Conservation (phyloP, 441 rosid species). For the Arabidopsis hybrid region DNA sequence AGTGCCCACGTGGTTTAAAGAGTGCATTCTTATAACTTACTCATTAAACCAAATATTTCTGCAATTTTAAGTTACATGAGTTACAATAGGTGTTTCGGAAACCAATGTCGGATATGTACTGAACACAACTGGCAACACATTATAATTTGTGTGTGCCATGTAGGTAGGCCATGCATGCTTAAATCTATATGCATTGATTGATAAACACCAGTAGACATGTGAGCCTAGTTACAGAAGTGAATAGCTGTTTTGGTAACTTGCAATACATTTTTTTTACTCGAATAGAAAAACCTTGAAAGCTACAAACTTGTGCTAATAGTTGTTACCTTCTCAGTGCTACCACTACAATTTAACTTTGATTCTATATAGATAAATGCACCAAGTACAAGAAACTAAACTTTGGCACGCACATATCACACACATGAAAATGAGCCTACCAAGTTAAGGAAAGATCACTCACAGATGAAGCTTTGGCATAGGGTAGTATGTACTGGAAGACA, state of each 20-base stretch:
- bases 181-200: conserved; percentile 17
- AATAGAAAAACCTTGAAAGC: not conserved
- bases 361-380: conserved; percentile 12
- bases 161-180: conserved; percentile 30
- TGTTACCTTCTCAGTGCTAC: not conserved
- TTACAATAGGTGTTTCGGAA: conserved; percentile 13
- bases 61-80: conserved; percentile 19
- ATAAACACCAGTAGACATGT: conserved; percentile 32
- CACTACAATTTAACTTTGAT: conserved; percentile 11
- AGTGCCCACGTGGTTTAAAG: conserved; percentile 11
- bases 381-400: conserved; percentile 29
- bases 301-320: conserved; percentile 28
- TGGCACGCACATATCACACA: conserved; percentile 14
- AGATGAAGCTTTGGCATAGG: conserved; percentile 93
- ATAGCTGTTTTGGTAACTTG: conserved; percentile 12
- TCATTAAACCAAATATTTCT: conserved; percentile 6
- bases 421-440: conserved; percentile 28
- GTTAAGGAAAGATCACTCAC: conserved; percentile 64
- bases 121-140: conserved; percentile 24
- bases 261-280: conserved; percentile 4
- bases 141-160: conserved; percentile 19
- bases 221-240: conserved; percentile 30
- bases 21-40: conserved; percentile 19
- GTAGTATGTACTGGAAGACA: conserved; percentile 96
- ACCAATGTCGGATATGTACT: conserved; percentile 29